Conservation (phyloP, 1,139 yeast genomes). For the Hyphopichia fennica region DNA sequence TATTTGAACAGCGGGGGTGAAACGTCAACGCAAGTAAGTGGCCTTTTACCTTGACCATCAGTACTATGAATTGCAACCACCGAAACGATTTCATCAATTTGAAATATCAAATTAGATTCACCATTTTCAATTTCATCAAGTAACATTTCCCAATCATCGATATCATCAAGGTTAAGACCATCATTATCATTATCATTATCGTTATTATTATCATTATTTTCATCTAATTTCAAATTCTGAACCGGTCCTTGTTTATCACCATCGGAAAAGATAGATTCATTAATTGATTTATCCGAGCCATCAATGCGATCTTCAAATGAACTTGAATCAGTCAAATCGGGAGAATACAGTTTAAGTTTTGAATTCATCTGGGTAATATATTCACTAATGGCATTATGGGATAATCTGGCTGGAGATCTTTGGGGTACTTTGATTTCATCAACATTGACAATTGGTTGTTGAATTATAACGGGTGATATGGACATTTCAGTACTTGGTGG, state of each 20-base stretch:
- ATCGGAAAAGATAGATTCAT: constrained; percentile 21
- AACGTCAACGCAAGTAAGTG: background rate
- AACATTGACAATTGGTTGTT: background rate
- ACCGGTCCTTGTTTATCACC: no score
- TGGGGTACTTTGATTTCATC: background rate
- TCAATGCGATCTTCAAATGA: constrained; percentile 12
- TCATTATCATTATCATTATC: constrained; percentile 5
- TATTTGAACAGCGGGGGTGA: background rate
- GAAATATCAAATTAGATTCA: constrained; percentile 14
- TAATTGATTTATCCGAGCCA: constrained; percentile 5
- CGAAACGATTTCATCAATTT: constrained; percentile 23
- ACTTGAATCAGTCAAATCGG: constrained; percentile 11
- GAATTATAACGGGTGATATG: background rate
- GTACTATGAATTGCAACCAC: constrained; percentile 10
- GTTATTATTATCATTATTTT: background rate
- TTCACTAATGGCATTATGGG: background rate
- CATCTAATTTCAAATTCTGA: no score
- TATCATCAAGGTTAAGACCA: constrained; percentile 15
- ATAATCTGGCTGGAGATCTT: constrained; percentile 16
- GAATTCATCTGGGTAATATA: background rate
- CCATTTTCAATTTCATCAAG: constrained; percentile 20
- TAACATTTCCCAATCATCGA: constrained; percentile 17
- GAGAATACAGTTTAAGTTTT: constrained; percentile 4
- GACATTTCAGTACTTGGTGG: background rate
- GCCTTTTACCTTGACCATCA: background rate